phyloP scores from a whole-genome alignment of 805 yeast species.

The Sporopachydermia lactativora region DNA sequence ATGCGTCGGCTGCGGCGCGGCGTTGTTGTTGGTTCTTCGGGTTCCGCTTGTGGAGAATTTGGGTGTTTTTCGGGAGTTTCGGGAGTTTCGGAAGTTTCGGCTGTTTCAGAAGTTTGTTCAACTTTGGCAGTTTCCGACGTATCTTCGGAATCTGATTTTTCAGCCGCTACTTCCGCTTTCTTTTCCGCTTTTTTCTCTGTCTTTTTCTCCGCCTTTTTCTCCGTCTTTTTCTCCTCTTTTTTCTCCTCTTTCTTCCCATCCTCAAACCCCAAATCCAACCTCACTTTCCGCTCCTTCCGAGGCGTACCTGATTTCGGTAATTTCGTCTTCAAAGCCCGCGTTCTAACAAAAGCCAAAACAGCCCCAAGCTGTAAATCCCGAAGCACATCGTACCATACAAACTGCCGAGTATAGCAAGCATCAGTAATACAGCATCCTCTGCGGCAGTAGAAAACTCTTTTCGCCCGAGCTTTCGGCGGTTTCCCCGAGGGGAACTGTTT shows the following conservation, averaged over 20 bases:
- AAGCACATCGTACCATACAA: not conserved
- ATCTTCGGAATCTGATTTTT: not conserved
- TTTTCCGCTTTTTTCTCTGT: not conserved
- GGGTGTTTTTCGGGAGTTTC: no score
- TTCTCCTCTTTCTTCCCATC: not conserved
- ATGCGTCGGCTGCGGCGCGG: no score
- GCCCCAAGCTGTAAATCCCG: not conserved
- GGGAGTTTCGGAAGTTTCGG: no score
- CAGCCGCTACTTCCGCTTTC: not conserved
- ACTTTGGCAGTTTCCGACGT: not conserved
- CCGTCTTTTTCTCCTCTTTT: not conserved
- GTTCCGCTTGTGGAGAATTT: no score
- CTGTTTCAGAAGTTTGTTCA: no score
- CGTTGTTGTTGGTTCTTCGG: no score
- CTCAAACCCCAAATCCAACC: not conserved
- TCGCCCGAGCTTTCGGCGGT: not conserved
- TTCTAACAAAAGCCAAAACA: not conserved
- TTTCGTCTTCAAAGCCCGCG: conserved; percentile 1
- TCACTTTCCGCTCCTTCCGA: not conserved
- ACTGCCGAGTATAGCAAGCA: conserved; percentile 1
- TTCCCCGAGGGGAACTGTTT: not conserved
- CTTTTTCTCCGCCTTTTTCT: not conserved
- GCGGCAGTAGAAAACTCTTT: not conserved
- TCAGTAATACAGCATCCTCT: not conserved
- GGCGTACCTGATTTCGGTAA: not conserved